These are phyloP conservation scores for Zygosaccharomyces pseudorouxii DNA, from an alignment of 805 yeast species.

Conservation along the genomic window DNA sequence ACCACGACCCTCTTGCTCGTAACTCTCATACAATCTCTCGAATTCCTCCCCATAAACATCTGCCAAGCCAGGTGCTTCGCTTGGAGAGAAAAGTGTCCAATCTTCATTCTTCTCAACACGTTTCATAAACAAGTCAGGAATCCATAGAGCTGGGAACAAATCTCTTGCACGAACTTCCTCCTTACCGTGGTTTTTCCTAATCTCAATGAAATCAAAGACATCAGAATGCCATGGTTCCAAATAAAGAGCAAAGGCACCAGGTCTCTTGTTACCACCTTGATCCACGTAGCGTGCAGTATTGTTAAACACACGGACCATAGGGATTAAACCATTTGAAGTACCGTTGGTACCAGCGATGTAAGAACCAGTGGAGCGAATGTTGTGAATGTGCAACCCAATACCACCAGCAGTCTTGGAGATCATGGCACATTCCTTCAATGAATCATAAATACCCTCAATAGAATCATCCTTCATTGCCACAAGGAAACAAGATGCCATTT, in stretches of 20 bases:
- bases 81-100: constrained; percentile 88
- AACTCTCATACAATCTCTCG: constrained; percentile 57
- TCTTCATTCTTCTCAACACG: constrained; percentile 73
- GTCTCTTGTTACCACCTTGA: constrained; percentile 96
- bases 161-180: constrained; percentile 92
- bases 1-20: constrained; percentile 63
- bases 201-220: constrained; percentile 74
- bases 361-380: constrained; percentile 78
- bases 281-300: constrained; percentile 94
- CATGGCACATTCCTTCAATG: constrained; percentile 79
- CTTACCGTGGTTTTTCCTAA: constrained; percentile 90
- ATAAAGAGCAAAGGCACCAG: constrained; percentile 92
- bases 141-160: constrained; percentile 86
- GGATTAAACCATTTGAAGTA: constrained; percentile 82
- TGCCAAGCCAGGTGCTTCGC: constrained; percentile 75
- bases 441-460: constrained; percentile 86
- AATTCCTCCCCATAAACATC: constrained; percentile 85
- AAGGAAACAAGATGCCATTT: constrained; percentile 88
- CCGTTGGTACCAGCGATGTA: constrained; percentile 90
- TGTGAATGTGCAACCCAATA: constrained; percentile 80
- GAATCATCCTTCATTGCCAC: constrained; percentile 90
- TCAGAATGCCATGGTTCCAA: constrained; percentile 97
- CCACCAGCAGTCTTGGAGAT: constrained; percentile 95
- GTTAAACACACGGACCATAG: constrained; percentile 90
- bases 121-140: constrained; percentile 88